These are phyloP conservation scores for Tulasnella sp. DNA, from an alignment of 768 basidiomycete species.

Conservation along the genomic window DNA sequence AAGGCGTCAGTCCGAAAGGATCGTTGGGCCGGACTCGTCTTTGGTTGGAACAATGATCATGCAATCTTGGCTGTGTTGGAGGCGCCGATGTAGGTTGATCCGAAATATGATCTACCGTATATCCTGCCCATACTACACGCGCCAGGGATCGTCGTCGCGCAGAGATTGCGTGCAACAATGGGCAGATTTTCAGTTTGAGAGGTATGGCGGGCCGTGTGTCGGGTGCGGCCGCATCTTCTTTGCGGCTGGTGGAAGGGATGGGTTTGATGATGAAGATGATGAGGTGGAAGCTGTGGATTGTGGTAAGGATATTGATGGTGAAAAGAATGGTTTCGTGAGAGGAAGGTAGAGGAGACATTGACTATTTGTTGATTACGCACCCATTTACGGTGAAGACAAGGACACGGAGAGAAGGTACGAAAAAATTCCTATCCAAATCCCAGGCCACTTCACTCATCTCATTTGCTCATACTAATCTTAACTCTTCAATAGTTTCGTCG, in stretches of 20 bases:
- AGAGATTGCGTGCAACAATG: constrained; percentile 74
- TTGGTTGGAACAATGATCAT: constrained; percentile 14
- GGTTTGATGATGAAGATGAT: constrained; percentile 12
- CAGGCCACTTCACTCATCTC: too few species aligned
- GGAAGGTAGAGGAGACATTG: not conserved
- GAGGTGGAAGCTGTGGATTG: constrained; percentile 22
- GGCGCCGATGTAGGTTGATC: too few species aligned
- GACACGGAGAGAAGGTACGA: not conserved
- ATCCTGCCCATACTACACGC: too few species aligned
- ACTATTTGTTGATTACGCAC: not conserved
- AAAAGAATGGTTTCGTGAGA: not conserved
- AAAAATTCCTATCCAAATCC: not conserved
- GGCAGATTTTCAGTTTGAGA: constrained; percentile 66
- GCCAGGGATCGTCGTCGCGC: constrained; percentile 67
- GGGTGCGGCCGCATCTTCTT: constrained; percentile 38
- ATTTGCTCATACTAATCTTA: too few species aligned
- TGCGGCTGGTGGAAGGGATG: not conserved
- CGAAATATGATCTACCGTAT: too few species aligned
- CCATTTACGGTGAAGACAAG: not conserved
- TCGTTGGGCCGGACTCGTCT: constrained; percentile 61
- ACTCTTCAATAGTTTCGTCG: not conserved
- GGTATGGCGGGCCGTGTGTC: constrained; percentile 57
- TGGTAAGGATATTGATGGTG: constrained; percentile 13
- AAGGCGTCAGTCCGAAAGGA: constrained; percentile 28
- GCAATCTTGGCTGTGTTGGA: too few species aligned